Percentiles rank a stretch among this genome's conserved stretches.
phyloP scores from a whole-genome alignment of 306 rosid genomes.

The Trifolium subterraneum region DNA sequence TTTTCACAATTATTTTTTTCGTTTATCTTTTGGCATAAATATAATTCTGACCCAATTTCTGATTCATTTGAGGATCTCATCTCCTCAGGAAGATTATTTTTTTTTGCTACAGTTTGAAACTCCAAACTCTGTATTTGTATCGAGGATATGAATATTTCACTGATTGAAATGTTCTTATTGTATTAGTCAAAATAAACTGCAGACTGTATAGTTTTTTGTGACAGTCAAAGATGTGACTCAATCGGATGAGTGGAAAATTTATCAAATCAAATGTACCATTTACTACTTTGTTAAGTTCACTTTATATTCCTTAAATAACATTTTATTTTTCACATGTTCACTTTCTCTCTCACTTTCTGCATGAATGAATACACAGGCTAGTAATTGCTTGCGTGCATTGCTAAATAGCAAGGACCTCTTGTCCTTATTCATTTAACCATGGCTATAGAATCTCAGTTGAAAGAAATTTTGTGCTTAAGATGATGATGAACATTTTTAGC shows the following conservation, averaged over 20 bases:
- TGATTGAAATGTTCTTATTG: slow-evolving; percentile 30
- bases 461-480: slow-evolving; percentile 10
- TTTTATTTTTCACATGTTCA: background rate
- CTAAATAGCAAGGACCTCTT: slow-evolving; percentile 12
- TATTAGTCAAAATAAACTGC: slow-evolving; percentile 38
- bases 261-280: slow-evolving; percentile 20
- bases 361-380: slow-evolving; percentile 13
- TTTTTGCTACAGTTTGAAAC: slow-evolving; percentile 6
- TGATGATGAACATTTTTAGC: slow-evolving; percentile 24
- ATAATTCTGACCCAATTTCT: slow-evolving; percentile 28
- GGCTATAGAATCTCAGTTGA: slow-evolving; percentile 15
- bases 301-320: background rate
- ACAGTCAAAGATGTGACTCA: slow-evolving; percentile 25
- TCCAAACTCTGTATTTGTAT: slow-evolving; percentile 20
- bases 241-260: slow-evolving; percentile 22
- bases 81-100: slow-evolving; percentile 20
- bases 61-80: slow-evolving; percentile 37
- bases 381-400: slow-evolving; percentile 21
- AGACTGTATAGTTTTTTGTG: slow-evolving; percentile 25
- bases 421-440: slow-evolving; percentile 29
- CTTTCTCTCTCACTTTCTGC: slow-evolving; percentile 1
- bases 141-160: slow-evolving; percentile 4
- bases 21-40: slow-evolving; percentile 30
- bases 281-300: slow-evolving; percentile 11
- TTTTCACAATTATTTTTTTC: slow-evolving; percentile 29